Base-by-base conservation (phyloP, 1,284 basidiomycete species). In the Pseudozyma hubeiensis region DNA sequence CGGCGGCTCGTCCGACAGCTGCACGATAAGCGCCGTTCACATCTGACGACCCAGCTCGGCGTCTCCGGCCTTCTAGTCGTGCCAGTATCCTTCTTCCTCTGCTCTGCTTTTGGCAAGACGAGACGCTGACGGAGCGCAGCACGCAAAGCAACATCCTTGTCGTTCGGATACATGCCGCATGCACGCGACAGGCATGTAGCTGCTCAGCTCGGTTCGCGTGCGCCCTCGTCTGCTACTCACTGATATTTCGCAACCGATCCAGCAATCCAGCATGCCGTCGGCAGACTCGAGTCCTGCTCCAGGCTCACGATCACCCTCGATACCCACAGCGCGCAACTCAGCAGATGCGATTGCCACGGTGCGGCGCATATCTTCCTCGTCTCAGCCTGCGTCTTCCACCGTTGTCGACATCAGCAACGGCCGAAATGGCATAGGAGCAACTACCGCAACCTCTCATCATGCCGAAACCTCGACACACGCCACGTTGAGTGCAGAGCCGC, bases 221-320 rank as follows among this genome's bases (percentile, higher is more conserved):
- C 14, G 8, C 35, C 14, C 14, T 37, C 8, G 9, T 14, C n/a
- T 7, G 10, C 40, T 41, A 16, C 13, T 17, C 31, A 34, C 14
- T 8, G 13, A 39, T 33, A 31, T 16, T 5, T 19, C 24, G 19
- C 39, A 31, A 19, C 13, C 7, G 8, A 11, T 37, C 10, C 39
- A 43, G 40, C 49, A 35, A 2, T 13, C 16, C 14, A 30, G 10
- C 34, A 54, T 54, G 53, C 17, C 34, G 0, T 13, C 44, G 6
- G 3, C 30, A 30, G 33, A 30, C 13, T 39, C 53, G 33, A 54
- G 53, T 24, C 24, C 53, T 29, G 33, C 53, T 37, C 46, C 44
- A 5, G 53, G 44, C 44, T 54, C 53, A 0, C 29, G 11, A 39
- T 54, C 53, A 1, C 17, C 44, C 13, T 10, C 43, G 11, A 39